Base-by-base conservation (phyloP, 2,329 filamentous ascomycete species). In the Drechmeria coniospora region DNA sequence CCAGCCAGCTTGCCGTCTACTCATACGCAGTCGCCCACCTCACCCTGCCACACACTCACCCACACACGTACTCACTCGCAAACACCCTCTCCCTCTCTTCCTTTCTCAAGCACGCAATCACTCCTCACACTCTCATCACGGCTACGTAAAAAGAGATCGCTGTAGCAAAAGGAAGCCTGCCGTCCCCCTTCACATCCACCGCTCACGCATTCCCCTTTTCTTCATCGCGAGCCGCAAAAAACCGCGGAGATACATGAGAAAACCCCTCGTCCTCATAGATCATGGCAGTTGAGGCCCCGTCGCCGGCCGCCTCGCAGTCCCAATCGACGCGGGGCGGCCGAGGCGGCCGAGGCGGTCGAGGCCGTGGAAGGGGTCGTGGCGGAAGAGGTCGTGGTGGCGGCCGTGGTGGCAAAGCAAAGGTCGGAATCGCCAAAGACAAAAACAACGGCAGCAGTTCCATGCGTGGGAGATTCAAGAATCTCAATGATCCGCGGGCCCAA, bases 401-500 rank as follows among this genome's bases (percentile, higher is more conserved):
- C 22, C 39, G 47, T 25, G 33, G 47, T 37, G 44, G 42, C 31
- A 32, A 32, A 24, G 40, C 38, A 41, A 49, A 40, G 32, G 37
- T 50, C 25, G 40, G 45, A 34, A 38, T 51, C 28, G 33, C 47
- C 33, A 51, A 48, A 39, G 33, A 52, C 25, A 39, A 51, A 33
- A 32, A 46, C 26, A 36, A 45, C 29, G 61, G 50, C 27, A 46
- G 52, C 31, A 49, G 51, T 25, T 51, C 50, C 36, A 47, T 61
- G 32, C 58, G 63, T 36, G 62, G 63, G 34, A 62, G 65, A 31
- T 61, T 63, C 47, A 72, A 72, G 51, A 60, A 60, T 40, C 71
- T 69, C 41, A 53, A 59, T 33, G 61, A 66, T 36, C 52, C 58
- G 35, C 61, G 58, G 36, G 60, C 65, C 29, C 68, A 73, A 45